phyloP scores from a whole-genome alignment of 192 early-diverging fungal genomes.

The Mortierella claussenii region DNA sequence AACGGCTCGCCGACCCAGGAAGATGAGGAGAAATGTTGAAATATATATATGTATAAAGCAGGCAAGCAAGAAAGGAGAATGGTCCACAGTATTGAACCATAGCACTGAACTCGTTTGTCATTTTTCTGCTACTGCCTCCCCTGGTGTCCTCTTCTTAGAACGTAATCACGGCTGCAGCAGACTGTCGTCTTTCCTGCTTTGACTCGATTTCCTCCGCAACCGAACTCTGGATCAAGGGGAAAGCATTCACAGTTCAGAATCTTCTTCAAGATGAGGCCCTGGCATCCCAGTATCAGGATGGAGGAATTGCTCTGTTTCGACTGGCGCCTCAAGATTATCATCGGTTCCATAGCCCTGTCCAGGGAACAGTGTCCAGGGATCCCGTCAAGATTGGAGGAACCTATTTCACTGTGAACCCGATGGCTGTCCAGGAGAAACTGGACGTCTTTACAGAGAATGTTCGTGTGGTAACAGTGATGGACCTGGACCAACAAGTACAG shows the following conservation, averaged over 20 bases:
- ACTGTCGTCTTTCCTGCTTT: conserved; percentile 70
- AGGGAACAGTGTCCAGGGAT: conserved; percentile 56
- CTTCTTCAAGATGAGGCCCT: conserved; percentile 63
- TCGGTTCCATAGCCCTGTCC: conserved; percentile 75
- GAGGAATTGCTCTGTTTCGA: conserved; percentile 71
- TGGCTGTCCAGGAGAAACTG: conserved; percentile 68
- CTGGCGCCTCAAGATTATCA: conserved; percentile 88
- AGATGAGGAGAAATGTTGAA: no score
- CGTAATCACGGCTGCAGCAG: conserved; percentile 65
- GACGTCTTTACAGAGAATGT: conserved; percentile 83
- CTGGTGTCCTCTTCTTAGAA: conserved; percentile 22
- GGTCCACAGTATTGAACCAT: no score
- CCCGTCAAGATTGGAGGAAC: conserved; percentile 62
- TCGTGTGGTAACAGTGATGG: conserved; percentile 62
- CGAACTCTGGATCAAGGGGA: conserved; percentile 79
- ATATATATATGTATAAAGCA: no score
- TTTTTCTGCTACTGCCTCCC: background rate
- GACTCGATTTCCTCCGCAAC: conserved; percentile 60
- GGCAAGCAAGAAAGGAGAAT: no score
- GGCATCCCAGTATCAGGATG: conserved; percentile 63
- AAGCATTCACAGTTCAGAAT: conserved; percentile 66
- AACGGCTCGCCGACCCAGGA: no score
- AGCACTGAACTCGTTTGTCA: no score
- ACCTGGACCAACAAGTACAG: conserved; percentile 28
- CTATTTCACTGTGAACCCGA: conserved; percentile 81